Base-by-base conservation (phyloP, 495 filamentous ascomycete species). In the Neurospora tetraspora region DNA sequence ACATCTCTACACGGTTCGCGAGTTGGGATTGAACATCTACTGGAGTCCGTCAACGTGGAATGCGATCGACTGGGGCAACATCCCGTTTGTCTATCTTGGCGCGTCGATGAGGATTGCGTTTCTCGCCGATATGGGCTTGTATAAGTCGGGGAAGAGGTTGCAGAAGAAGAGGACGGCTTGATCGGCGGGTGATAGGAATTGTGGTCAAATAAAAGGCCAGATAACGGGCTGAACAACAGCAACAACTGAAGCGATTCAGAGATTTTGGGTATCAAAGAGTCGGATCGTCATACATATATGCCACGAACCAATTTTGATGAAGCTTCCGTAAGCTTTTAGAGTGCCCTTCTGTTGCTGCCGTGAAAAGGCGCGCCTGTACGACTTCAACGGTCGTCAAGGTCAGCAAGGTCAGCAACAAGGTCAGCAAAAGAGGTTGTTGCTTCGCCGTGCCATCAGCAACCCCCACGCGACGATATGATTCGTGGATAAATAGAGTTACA, bases 31-130 rank as follows among this genome's bases (percentile, higher is more conserved):
- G 2, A 74, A 80, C 69, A 81, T 90, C 20, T 91, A 91, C 79
- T 91, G 84, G 84, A 81, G 85, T 71, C 79, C 86, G 69, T 76
- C 79, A 65, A 71, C 73, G 8, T 93, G 91, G 91, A 91, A 90
- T 75, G 80, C 83, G 0, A 91, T 91, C 71, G 87, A 91, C 74
- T 89, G 84, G 83, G 91, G 90, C 10, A 91, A 91, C 75, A 82
- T 92, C 6, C 81, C 78, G 2, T 88, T 90, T 74, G 89, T 91
- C 14, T 91, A 90, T 76, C 71, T 86, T 5, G 88, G 88, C 36
- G 88, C 87, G 0, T 72, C 78, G 1, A 83, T 88, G 84, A 75
- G 90, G 39, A 80, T 89, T 11, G 84, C 82, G 6, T 90, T 92
- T 70, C 75, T 92, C 68, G 73, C 75, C 3, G 86, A 86, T 6